Evolutionary conservation across 208 protist genomes (phyloP).

Genomic region (Leishmania mexicana): DNA sequence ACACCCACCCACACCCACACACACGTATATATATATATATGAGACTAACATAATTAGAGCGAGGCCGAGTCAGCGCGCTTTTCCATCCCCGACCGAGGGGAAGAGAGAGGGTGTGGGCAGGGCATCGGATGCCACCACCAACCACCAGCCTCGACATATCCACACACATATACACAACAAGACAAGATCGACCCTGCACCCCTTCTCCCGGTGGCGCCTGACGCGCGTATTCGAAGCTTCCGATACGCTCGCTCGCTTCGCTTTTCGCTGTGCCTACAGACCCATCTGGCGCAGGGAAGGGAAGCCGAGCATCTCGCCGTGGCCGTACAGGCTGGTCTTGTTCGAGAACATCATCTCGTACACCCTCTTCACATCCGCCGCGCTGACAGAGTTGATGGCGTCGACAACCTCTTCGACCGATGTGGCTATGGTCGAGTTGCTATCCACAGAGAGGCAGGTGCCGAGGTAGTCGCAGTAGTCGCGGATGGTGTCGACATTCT

Average conservation of each 20-base stretch:
- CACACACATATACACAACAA: background rate
- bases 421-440: slow-evolving; percentile 38
- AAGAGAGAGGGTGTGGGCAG: background rate
- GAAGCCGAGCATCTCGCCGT: slow-evolving; percentile 84
- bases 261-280: slow-evolving; percentile 12
- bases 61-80: background rate
- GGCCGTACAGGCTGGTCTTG: slow-evolving; percentile 70
- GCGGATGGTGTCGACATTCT: slow-evolving; percentile 67
- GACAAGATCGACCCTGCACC: background rate
- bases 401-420: slow-evolving; percentile 63
- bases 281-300: slow-evolving; percentile 85
- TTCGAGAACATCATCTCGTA: slow-evolving; percentile 70
- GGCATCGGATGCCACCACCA: background rate
- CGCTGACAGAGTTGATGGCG: slow-evolving; percentile 57
- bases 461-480: slow-evolving; percentile 91
- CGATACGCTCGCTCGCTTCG: background rate
- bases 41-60: background rate
- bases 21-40: too few species aligned
- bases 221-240: background rate
- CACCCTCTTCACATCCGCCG: slow-evolving; percentile 70
- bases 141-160: background rate
- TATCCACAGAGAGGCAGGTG: slow-evolving; percentile 59
- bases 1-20: too few species aligned
- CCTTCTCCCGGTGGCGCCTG: background rate
- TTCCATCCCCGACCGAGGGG: background rate